Evolutionary conservation across 306 rosid genomes (phyloP), one percentile per base, ranked within the genome.

Genomic region (Vigna angularis): DNA sequence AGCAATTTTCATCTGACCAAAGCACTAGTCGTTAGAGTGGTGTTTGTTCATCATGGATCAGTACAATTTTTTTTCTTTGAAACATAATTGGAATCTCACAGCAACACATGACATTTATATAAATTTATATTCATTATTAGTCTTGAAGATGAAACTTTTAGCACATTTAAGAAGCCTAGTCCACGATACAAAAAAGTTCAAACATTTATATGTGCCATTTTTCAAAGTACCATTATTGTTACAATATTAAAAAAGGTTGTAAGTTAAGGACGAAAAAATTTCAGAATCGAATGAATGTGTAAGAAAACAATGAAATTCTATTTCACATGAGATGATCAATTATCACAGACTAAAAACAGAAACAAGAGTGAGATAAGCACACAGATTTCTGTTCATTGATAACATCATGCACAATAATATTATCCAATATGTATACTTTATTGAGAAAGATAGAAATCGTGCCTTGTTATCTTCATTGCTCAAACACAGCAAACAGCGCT

Each of bases 401-500:
- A 70, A 69, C 26, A 73, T 55, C 18, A 57, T 56, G 32, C 26
- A 70, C 2, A 56, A 44, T 28, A 56, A 44, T 28, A 40, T 68
- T 69, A 83, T 68, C 59, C 34, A 22, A 36, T 28, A 5, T 10
- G 47, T 52, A 61, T 71, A 2, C 47, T 42, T 61, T 6, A 53
- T 66, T 57, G 14, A 71, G 62, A 75, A 53, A 30, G 73, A 44
- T 62, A 34, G 45, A 74, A 38, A 9, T 2, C 69, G 63, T 56
- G 86, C 94, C 90, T 78, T 85, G 77, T 84, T 87, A 73, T 86
- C 84, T 67, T 84, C 90, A 72, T 78, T 81, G 79, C 78, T 66
- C 59, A 90, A 77, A 74, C 87, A 87, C 55, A 77, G 84, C 89
- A 90, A 81, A 76, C 94, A 90, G 48, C 83, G 84, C 85, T 87